These are phyloP conservation scores for Tuber melanosporum DNA, from an alignment of 495 filamentous ascomycete species.

Conservation along the genomic window DNA sequence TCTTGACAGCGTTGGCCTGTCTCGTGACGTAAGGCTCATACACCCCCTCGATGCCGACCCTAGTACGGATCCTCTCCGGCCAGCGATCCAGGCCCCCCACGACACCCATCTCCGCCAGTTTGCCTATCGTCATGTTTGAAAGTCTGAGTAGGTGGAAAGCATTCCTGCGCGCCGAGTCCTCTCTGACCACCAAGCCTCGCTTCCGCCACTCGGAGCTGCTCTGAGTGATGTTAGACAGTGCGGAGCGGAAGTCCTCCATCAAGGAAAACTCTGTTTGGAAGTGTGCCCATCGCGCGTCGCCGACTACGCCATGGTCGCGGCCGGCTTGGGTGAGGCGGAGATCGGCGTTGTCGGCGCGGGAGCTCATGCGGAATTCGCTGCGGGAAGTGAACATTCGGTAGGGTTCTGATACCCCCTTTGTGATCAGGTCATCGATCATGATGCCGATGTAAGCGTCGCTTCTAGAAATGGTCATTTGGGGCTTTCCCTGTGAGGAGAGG, in stretches of 20 bases:
- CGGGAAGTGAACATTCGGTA: conserved; percentile 98
- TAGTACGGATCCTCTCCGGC: conserved; percentile 52
- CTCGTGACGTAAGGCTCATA: conserved; percentile 78
- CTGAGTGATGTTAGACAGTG: conserved; percentile 53
- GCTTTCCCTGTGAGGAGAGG: conserved; percentile 59
- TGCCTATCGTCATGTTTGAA: conserved; percentile 50
- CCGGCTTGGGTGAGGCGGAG: conserved; percentile 74
- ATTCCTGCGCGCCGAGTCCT: conserved; percentile 54
- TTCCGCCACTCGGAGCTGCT: conserved; percentile 59
- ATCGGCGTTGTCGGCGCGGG: conserved; percentile 91
- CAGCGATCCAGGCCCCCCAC: conserved; percentile 52
- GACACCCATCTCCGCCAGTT: conserved; percentile 47
- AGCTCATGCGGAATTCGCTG: conserved; percentile 87
- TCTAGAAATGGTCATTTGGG: conserved; percentile 62
- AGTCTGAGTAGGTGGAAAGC: conserved; percentile 73
- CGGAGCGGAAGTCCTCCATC: conserved; percentile 57
- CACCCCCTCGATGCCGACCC: conserved; percentile 69
- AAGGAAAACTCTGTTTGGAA: conserved; percentile 58
- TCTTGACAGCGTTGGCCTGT: conserved; percentile 58
- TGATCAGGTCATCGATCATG: conserved; percentile 98
- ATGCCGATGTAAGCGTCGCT: conserved; percentile 94
- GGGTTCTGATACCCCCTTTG: conserved; percentile 92
- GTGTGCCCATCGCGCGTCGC: conserved; percentile 66
- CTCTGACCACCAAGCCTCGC: conserved; percentile 60
- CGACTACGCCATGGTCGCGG: conserved; percentile 67